A percentile compares a stretch with the other conserved stretches of the same genome.
Conservation (phyloP, 2,329 filamentous ascomycete species). For the Claviceps sp. region DNA sequence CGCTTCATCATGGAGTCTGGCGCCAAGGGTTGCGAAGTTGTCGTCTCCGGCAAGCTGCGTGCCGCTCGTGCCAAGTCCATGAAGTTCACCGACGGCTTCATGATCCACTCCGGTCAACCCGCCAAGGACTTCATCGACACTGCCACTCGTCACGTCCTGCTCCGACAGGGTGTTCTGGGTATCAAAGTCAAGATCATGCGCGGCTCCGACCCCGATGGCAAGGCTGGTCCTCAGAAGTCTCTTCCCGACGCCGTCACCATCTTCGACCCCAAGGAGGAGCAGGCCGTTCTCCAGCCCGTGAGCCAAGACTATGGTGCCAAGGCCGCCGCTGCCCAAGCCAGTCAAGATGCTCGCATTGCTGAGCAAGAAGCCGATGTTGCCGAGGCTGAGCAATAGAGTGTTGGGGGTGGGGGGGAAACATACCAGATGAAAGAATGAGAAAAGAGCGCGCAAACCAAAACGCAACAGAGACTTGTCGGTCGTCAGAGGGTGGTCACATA, state of each 20-base stretch:
- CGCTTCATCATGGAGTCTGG: slow-evolving; percentile 99
- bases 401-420: slow-evolving; percentile 11
- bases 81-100: slow-evolving; percentile 99
- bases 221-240: slow-evolving; percentile 92
- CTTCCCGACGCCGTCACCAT: slow-evolving; percentile 98
- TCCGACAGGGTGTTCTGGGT: slow-evolving; percentile 98
- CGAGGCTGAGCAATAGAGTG: slow-evolving; percentile 26
- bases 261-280: slow-evolving; percentile 99
- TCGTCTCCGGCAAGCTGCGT: slow-evolving; percentile 97
- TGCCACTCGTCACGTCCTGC: slow-evolving; percentile 97
- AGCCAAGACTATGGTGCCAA: slow-evolving; percentile 99
- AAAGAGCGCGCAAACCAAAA: not conserved
- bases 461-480: not conserved
- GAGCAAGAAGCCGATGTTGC: slow-evolving; percentile 44
- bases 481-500: too few species aligned
- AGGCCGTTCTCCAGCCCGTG: slow-evolving; percentile 84
- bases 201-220: slow-evolving; percentile 97
- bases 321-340: slow-evolving; percentile 55
- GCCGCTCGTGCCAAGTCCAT: slow-evolving; percentile 99
- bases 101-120: slow-evolving; percentile 99
- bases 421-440: not conserved
- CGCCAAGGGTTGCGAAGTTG: slow-evolving; percentile 99
- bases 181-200: slow-evolving; percentile 99
- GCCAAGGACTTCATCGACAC: slow-evolving; percentile 99
- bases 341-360: slow-evolving; percentile 45